phyloP scores from a whole-genome alignment of 345 rosid genomes.

The Rhodamnia argentea region DNA sequence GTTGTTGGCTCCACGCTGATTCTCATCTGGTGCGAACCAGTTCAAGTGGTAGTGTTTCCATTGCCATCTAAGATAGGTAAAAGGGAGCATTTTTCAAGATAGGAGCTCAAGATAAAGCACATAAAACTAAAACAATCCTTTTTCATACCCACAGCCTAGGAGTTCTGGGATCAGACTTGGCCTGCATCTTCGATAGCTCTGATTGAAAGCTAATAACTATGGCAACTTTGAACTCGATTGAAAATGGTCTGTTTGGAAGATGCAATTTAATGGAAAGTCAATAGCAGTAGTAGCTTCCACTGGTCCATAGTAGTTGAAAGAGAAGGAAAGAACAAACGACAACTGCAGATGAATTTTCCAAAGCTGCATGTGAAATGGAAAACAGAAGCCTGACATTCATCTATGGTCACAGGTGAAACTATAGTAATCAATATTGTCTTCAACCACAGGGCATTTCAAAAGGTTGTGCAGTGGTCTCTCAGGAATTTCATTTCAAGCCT shows the following conservation, averaged over 20 bases:
- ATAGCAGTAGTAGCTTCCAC: neutral
- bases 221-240: slow-evolving; percentile 73
- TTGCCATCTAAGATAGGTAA: slow-evolving; percentile 44
- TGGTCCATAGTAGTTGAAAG: neutral
- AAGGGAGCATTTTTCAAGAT: neutral
- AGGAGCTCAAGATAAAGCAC: neutral
- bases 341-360: neutral
- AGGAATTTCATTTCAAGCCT: neutral
- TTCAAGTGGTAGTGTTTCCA: slow-evolving; percentile 81
- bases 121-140: neutral
- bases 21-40: slow-evolving; percentile 55
- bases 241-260: slow-evolving; percentile 53
- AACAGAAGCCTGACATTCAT: neutral
- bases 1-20: neutral
- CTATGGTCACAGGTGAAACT: neutral
- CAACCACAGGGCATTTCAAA: neutral
- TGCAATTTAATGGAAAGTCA: neutral
- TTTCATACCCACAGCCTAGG: slow-evolving; percentile 84
- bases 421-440: neutral
- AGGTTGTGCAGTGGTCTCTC: neutral
- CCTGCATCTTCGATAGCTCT: slow-evolving; percentile 46
- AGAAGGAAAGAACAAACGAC: neutral
- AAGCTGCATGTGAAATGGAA: neutral
- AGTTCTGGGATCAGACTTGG: slow-evolving; percentile 69
- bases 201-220: slow-evolving; percentile 63